Conservation (phyloP, 768 basidiomycete species). For the Russula vinacea region DNA sequence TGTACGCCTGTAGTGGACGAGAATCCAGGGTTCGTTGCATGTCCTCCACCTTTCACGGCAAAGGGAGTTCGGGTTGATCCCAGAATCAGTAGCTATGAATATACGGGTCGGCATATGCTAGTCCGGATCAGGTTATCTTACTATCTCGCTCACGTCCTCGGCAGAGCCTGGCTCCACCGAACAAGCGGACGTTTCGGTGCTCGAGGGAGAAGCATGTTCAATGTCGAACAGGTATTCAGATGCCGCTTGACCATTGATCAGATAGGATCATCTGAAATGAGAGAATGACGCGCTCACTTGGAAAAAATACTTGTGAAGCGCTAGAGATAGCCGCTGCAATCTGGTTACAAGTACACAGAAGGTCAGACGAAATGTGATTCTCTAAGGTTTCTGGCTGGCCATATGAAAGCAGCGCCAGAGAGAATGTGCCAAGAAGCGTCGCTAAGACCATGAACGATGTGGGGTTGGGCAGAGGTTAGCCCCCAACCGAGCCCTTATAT, state of each 20-base stretch:
- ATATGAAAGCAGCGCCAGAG: not conserved
- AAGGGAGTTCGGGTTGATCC: no score
- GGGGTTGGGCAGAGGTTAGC: not conserved
- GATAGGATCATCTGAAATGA: not conserved
- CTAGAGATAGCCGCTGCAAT: constrained; percentile 3
- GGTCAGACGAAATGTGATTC: not conserved
- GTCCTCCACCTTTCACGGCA: no score
- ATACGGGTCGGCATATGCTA: no score
- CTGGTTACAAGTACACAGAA: not conserved
- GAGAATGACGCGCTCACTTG: not conserved
- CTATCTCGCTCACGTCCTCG: no score
- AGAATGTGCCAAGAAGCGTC: not conserved
- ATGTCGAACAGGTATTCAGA: constrained; percentile 19
- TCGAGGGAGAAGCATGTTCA: constrained; percentile 5
- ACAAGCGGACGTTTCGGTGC: not conserved
- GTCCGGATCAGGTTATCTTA: no score
- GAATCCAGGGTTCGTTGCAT: no score
- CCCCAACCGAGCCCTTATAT: not conserved
- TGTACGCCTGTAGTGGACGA: no score
- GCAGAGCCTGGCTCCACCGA: no score
- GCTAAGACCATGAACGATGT: not conserved
- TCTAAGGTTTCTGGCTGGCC: not conserved
- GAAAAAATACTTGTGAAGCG: constrained; percentile 7
- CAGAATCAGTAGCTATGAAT: no score
- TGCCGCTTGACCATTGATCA: constrained; percentile 6